A percentile compares a stretch with the other conserved stretches of the same genome.
These are phyloP conservation scores for Aureoboletus auriporus DNA, from an alignment of 768 basidiomycete species.

Conservation along the genomic window DNA sequence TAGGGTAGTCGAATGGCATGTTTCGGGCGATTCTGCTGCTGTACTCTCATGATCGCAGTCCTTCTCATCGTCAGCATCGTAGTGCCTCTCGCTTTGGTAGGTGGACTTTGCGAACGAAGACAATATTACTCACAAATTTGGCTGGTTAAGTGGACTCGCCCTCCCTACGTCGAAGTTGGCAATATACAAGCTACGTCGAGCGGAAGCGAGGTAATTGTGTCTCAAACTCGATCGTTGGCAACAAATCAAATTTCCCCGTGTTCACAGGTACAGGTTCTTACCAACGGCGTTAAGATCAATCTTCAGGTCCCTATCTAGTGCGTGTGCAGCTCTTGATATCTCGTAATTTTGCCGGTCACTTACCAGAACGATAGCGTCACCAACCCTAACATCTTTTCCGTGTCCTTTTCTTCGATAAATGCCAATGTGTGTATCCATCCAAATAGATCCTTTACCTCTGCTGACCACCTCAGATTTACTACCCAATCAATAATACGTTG, in stretches of 20 bases:
- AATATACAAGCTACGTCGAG: conserved; percentile 36
- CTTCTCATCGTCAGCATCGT: conserved; percentile 65
- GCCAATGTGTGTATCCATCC: conserved; percentile 43
- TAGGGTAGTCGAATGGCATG: conserved; percentile 62
- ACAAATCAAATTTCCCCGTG: conserved; percentile 16
- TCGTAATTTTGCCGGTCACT: background rate
- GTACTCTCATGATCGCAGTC: conserved; percentile 61
- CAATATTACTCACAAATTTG: conserved; percentile 2
- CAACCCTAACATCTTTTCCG: conserved; percentile 81
- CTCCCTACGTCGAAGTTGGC: conserved; percentile 64
- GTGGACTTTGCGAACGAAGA: conserved; percentile 16
- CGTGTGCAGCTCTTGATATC: conserved; percentile 19
- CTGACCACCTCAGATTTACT: conserved; percentile 50
- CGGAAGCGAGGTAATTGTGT: conserved; percentile 42
- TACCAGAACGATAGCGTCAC: conserved; percentile 47
- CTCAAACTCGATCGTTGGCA: background rate
- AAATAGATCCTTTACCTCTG: conserved; percentile 1
- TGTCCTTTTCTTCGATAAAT: conserved; percentile 59
- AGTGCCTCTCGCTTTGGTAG: conserved; percentile 64
- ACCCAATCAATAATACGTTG: conserved; percentile 68
- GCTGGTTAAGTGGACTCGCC: conserved; percentile 63
- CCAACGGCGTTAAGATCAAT: conserved; percentile 50
- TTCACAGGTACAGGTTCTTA: conserved; percentile 34
- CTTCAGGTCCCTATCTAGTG: conserved; percentile 67
- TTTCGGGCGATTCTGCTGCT: conserved; percentile 70